Percentiles rank a stretch among this genome's conserved stretches.
These are phyloP conservation scores for Rhizophagus prolifer DNA, from an alignment of 192 early-diverging fungal genomes.

Conservation along the genomic window DNA sequence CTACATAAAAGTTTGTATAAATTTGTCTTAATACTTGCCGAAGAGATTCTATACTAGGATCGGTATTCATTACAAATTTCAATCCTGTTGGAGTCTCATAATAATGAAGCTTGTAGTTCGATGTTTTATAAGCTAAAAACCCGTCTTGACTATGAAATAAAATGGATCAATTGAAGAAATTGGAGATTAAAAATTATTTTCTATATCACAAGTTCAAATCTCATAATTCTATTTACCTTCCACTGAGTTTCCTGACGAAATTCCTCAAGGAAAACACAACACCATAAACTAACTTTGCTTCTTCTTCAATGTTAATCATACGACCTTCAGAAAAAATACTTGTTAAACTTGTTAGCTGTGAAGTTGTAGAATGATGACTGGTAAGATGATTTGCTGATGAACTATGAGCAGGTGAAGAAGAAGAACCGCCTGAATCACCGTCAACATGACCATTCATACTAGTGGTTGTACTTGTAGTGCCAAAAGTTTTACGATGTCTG, in stretches of 20 bases:
- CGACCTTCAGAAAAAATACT: slow-evolving; percentile 45
- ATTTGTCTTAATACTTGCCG: slow-evolving; percentile 61
- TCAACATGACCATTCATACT: slow-evolving; percentile 43
- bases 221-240: slow-evolving; percentile 37
- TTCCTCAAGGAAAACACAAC: slow-evolving; percentile 89
- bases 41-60: slow-evolving; percentile 59
- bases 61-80: slow-evolving; percentile 86
- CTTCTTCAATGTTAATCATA: slow-evolving; percentile 69
- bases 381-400: slow-evolving; percentile 29
- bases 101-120: slow-evolving; percentile 87
- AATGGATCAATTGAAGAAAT: slow-evolving; percentile 7
- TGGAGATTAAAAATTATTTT: not conserved
- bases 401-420: slow-evolving; percentile 31
- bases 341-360: slow-evolving; percentile 27
- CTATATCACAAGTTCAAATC: not conserved
- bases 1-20: slow-evolving; percentile 87
- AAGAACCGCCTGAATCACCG: slow-evolving; percentile 19
- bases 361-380: slow-evolving; percentile 27
- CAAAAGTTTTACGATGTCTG: slow-evolving; percentile 35
- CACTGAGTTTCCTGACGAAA: slow-evolving; percentile 75
- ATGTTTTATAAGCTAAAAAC: slow-evolving; percentile 77
- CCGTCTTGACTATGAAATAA: slow-evolving; percentile 53
- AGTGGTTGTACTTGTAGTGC: slow-evolving; percentile 37
- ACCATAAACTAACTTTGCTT: slow-evolving; percentile 95
- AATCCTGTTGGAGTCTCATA: slow-evolving; percentile 85